These are phyloP conservation scores for Themeda triandra DNA, from an alignment of 176 grass and related monocot species.

Conservation along the genomic window DNA sequence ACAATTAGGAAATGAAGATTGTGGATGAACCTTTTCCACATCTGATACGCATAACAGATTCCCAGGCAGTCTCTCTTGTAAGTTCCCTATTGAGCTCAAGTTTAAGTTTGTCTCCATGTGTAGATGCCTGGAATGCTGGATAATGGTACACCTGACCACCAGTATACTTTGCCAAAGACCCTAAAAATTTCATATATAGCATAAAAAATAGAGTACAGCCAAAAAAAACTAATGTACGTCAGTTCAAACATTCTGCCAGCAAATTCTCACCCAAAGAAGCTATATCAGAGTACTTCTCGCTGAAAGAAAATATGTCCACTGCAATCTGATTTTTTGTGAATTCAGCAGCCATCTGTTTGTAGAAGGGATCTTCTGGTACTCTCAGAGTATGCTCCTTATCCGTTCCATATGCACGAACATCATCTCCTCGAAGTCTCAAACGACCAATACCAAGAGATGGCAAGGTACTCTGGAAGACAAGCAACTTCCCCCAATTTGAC, in stretches of 20 bases:
- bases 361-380: conserved; percentile 87
- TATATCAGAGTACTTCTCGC: conserved; percentile 84
- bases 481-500: conserved; percentile 92
- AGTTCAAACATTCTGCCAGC: neutral
- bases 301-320: conserved; percentile 90
- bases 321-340: conserved; percentile 92
- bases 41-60: conserved; percentile 98
- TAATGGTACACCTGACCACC: conserved; percentile 96
- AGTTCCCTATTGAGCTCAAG: conserved; percentile 86
- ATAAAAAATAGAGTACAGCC: conserved; percentile 15
- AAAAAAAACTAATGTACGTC: neutral
- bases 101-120: conserved; percentile 75
- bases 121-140: conserved; percentile 65
- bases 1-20: conserved; percentile 9
- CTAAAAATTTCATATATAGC: conserved; percentile 34
- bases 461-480: conserved; percentile 91
- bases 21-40: conserved; percentile 81
- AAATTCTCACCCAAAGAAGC: conserved; percentile 78
- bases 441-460: conserved; percentile 86
- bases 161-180: conserved; percentile 87
- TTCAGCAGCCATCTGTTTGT: conserved; percentile 98
- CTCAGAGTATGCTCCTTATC: conserved; percentile 88
- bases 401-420: conserved; percentile 85
- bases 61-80: conserved; percentile 92
- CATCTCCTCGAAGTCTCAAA: conserved; percentile 88